Base-by-base conservation (phyloP, 1,139 yeast species). In the Kodamaea sp. region DNA sequence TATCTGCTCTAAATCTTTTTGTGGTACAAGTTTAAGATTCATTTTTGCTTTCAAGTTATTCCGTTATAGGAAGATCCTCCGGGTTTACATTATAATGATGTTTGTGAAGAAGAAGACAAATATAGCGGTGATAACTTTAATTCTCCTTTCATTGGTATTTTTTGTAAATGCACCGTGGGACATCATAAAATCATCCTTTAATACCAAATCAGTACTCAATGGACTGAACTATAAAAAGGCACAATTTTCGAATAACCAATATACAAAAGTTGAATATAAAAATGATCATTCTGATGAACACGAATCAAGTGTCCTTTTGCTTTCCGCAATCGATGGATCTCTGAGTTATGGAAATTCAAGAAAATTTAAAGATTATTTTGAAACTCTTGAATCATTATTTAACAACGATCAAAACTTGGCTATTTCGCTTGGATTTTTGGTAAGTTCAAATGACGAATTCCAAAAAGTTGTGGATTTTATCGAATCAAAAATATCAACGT, bases 121-220 rank as follows among this genome's bases (percentile, higher is more conserved):
- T 15, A 15, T 15, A 15, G 20, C 4, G 20, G 20, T 15, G 20
- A 3, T 15, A 15, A 15, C 20, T 15, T 15, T 15, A 15, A 15
- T 15, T 15, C 4, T 15, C 4, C 4, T 15, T 15, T 15, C 20
- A 15, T 3, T 15, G 20, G 20, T 15, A 15, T 15, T 15, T 15
- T 15, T 15, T 15, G 3, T 15, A 3, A 15, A 15, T 15, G 4
- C 4, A 15, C 20, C 4, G 20, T 15, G 20, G 20, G 20, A 15
- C 20, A 15, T 4, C 20, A 3, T 15, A 15, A 50, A 22, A 73
- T 52, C 20, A 15, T 15, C 20, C 20, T 15, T 15, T 15, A 15
- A 15, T 15, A 15, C 20, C 20, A 51, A 79, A 70, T 52, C 77
- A 63, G 52, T 73, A 69, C 44, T 67, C 61, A 44, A 65, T 62